Conservation (phyloP, 2,329 filamentous ascomycete species). For the Chaetomiaceae sp. region DNA sequence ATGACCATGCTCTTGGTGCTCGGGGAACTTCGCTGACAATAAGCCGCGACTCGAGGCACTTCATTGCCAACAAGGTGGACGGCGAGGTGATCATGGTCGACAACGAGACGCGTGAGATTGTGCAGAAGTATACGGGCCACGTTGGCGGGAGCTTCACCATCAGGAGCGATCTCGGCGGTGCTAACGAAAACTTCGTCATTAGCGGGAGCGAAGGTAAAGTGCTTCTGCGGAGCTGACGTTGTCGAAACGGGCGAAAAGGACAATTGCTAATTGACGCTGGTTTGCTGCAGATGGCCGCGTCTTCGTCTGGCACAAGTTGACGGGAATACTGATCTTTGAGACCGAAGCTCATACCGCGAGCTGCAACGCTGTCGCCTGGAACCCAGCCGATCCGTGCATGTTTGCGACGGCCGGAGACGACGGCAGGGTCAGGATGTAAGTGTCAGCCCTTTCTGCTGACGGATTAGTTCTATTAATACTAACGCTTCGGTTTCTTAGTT, state of each 20-base stretch:
- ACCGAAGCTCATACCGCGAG: constrained; percentile 70
- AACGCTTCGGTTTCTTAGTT: constrained; percentile 7
- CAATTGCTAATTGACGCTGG: background rate
- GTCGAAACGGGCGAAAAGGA: background rate
- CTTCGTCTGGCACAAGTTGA: constrained; percentile 87
- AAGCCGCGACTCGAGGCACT: constrained; percentile 71
- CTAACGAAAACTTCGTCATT: constrained; percentile 84
- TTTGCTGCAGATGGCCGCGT: constrained; percentile 56
- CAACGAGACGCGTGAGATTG: constrained; percentile 64
- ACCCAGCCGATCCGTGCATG: constrained; percentile 73
- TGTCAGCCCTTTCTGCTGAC: constrained; percentile 18
- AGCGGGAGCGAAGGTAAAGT: constrained; percentile 86
- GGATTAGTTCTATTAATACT: background rate
- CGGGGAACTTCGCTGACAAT: constrained; percentile 76
- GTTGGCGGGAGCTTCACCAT: constrained; percentile 75
- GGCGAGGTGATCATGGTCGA: constrained; percentile 76
- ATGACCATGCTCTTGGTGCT: constrained; percentile 64
- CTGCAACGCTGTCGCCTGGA: constrained; percentile 88
- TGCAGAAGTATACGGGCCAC: constrained; percentile 72
- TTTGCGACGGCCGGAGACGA: constrained; percentile 93
- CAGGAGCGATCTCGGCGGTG: constrained; percentile 78
- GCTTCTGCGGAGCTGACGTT: background rate
- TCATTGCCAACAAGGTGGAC: constrained; percentile 78
- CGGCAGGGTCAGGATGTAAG: constrained; percentile 77
- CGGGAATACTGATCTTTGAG: constrained; percentile 69